Evolutionary conservation across 352 stramenopile genomes (phyloP).

Genomic region (Globisporangium spinosum): DNA sequence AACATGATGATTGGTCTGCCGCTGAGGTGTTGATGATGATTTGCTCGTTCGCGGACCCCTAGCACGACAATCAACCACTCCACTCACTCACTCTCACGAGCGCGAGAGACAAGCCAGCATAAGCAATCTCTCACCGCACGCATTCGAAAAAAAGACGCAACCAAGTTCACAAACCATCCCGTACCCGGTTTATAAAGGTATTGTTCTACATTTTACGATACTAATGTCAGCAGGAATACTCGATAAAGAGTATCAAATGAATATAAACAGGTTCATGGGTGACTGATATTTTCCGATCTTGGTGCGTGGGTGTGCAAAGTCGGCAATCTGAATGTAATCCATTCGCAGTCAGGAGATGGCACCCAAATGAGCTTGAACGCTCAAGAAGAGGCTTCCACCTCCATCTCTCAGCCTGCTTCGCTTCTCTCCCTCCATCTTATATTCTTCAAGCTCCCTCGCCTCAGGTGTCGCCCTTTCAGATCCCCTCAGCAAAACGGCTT

Average conservation of each 20-base stretch:
- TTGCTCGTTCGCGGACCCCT: no score
- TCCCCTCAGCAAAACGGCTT: neutral
- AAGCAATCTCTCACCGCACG: neutral
- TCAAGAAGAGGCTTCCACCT: no score
- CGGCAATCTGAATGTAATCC: no score
- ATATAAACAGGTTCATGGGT: neutral
- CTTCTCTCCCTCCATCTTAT: neutral
- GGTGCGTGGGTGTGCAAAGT: neutral
- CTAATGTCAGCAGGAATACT: neutral
- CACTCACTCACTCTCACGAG: no score
- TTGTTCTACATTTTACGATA: neutral
- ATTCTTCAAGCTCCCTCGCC: neutral
- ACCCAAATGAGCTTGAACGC: no score
- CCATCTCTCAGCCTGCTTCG: no score
- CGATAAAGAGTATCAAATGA: neutral
- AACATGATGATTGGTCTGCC: no score
- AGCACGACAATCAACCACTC: no score
- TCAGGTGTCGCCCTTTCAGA: neutral
- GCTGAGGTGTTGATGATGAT: no score
- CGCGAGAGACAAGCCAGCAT: neutral
- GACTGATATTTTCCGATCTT: neutral
- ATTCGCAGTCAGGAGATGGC: no score
- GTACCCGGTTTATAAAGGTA: neutral
- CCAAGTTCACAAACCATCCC: neutral
- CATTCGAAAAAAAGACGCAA: slow-evolving; percentile 2